Conservation (phyloP, 768 basidiomycete genomes). For the Termitomyces sp. region DNA sequence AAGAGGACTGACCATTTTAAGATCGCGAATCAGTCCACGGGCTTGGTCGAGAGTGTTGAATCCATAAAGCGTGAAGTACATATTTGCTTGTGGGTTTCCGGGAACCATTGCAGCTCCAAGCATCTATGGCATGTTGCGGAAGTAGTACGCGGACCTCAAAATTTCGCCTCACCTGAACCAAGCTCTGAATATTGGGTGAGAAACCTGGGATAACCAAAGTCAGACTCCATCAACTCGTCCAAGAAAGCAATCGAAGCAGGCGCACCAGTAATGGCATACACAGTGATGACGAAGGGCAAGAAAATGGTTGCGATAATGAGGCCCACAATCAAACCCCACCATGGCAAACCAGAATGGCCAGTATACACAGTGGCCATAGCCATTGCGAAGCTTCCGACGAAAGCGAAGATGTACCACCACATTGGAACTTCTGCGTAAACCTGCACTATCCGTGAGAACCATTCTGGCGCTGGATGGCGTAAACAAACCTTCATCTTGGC, state of each 20-base stretch:
- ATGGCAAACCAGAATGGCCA: constrained; percentile 47
- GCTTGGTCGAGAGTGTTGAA: constrained; percentile 27
- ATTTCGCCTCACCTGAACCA: constrained; percentile 43
- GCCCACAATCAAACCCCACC: constrained; percentile 54
- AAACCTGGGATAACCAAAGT: constrained; percentile 19
- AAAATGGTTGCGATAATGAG: constrained; percentile 45
- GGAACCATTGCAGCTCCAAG: constrained; percentile 39
- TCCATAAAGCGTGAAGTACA: constrained; percentile 31
- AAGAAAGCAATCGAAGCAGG: constrained; percentile 2
- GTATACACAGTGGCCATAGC: constrained; percentile 52
- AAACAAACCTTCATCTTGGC: constrained; percentile 43
- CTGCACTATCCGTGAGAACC: background rate
- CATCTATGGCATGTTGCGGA: constrained; percentile 25
- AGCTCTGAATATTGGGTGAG: constrained; percentile 28
- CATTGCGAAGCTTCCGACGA: constrained; percentile 39
- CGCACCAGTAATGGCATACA: constrained; percentile 45
- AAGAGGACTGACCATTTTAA: constrained; percentile 22
- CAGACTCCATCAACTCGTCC: background rate
- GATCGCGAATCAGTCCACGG: constrained; percentile 21
- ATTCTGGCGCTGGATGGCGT: background rate
- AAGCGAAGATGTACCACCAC: constrained; percentile 46
- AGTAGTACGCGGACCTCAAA: constrained; percentile 46
- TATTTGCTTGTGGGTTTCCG: constrained; percentile 36
- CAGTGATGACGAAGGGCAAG: constrained; percentile 47
- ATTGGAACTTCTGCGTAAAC: constrained; percentile 36